Evolutionary conservation across 78 protist genomes (phyloP), one percentile per base, ranked within the genome.

Genomic region (Chrysochromulina parva): DNA sequence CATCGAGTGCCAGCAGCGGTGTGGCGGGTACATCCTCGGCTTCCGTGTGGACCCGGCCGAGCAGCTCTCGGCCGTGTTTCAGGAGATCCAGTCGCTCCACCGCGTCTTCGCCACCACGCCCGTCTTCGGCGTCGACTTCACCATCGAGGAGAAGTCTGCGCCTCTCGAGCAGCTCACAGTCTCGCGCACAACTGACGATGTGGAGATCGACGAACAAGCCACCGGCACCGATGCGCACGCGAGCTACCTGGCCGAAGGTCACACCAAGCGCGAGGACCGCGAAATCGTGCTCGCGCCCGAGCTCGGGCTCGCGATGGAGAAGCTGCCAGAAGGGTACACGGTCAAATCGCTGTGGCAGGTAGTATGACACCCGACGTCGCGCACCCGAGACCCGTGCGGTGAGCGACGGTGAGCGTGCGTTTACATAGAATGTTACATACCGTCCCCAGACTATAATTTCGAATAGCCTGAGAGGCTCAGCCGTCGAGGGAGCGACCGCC

Each of bases 221-320:
- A 89, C 82, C 16, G 65, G 17, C 55, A 24, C 65, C n/a, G n/a
- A 52, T 55, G 1, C 53, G 38, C 38, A 19, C 55, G 4, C 73
- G 20, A 67, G 48, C 7, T 90, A 90, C 59, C 57, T 28, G 13
- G 93, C 89, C 67, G 90, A 82, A 7, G 13, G 62, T 6, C 20
- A 82, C 38, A 38, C 19, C 60, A 71, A 88, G 67, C 28, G 52
- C 20, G 6, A 0, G 1, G 95, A 91, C 60, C 69, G 92, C 14
- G 88, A 71, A 0, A 90, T 94, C 4, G 92, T 71, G 9, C 66
- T 38, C 88, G 9, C 81, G 28, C 3, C 62, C 38, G 74, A 76
- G 11, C 90, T 94, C 22, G 96, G 96, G 24, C 82, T 94, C 26
- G 94, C 96, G n/a, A 93, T 94, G 22, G 96, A 94, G 80, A 85